Conservation (phyloP, 352 stramenopile genomes). For the Salisapilia sapeloensis region DNA sequence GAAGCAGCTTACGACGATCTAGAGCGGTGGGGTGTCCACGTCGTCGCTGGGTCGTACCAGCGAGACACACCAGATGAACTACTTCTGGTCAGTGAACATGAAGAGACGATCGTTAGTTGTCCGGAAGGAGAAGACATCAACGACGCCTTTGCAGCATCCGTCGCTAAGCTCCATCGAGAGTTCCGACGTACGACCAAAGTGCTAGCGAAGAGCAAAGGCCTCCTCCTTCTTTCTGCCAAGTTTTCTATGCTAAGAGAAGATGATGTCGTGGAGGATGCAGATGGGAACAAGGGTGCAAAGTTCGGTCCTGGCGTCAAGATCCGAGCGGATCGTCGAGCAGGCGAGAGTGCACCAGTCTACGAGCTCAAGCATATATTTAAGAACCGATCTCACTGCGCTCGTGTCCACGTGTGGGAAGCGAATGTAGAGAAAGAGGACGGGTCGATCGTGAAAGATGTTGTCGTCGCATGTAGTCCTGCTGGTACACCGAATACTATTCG, state of each 20-base stretch:
- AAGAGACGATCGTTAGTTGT: conserved; percentile 65
- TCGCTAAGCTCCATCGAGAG: conserved; percentile 58
- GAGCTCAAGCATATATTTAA: conserved; percentile 78
- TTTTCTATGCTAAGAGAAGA: conserved; percentile 81
- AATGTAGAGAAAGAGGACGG: conserved; percentile 16
- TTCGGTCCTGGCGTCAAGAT: conserved; percentile 69
- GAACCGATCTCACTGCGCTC: conserved; percentile 65
- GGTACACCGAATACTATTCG: conserved; percentile 69
- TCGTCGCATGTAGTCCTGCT: conserved; percentile 67
- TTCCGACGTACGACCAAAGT: conserved; percentile 62
- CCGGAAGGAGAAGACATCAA: conserved; percentile 65
- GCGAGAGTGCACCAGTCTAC: conserved; percentile 38
- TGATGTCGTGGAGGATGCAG: conserved; percentile 64
- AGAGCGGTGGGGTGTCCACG: conserved; percentile 68
- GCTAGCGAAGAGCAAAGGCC: conserved; percentile 53
- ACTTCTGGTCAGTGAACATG: conserved; percentile 62
- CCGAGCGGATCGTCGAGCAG: conserved; percentile 32
- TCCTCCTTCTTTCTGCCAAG: conserved; percentile 69
- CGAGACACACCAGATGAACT: conserved; percentile 33
- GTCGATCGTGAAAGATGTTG: conserved; percentile 27
- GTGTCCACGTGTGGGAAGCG: conserved; percentile 64
- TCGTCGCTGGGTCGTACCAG: conserved; percentile 48
- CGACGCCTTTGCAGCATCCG: conserved; percentile 50
- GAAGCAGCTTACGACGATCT: conserved; percentile 46
- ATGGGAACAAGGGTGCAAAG: conserved; percentile 77